These are phyloP conservation scores for Nitzschia putrida DNA, from an alignment of 108 stramenopile genomes.

Conservation along the genomic window DNA sequence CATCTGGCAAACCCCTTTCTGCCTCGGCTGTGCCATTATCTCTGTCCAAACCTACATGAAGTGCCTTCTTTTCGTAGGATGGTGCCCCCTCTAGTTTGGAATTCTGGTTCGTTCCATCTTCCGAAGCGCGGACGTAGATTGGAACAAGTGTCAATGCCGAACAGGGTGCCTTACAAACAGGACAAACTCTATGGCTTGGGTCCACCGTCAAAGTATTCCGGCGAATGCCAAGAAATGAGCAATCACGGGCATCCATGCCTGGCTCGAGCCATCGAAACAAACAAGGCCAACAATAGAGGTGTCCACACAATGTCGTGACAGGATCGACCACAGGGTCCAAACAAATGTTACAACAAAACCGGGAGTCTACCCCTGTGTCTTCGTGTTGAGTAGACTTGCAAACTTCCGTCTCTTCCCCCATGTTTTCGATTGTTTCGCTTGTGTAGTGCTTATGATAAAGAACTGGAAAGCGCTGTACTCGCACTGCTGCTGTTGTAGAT, in stretches of 20 bases:
- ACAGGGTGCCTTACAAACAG: conserved; percentile 80
- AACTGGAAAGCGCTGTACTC: too few species aligned
- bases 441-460: too few species aligned
- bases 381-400: background rate
- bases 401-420: too few species aligned
- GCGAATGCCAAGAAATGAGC: conserved; percentile 33
- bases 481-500: too few species aligned
- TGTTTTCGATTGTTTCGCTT: too few species aligned
- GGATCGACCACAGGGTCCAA: conserved; percentile 79
- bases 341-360: conserved; percentile 88
- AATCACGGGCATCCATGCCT: conserved; percentile 58
- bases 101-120: conserved; percentile 10
- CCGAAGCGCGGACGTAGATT: conserved; percentile 65
- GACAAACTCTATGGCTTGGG: conserved; percentile 62
- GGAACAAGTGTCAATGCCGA: conserved; percentile 73
- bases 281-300: conserved; percentile 92
- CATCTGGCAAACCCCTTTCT: background rate
- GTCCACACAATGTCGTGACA: conserved; percentile 87
- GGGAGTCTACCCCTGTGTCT: conserved; percentile 32
- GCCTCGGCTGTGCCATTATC: too few species aligned
- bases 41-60: too few species aligned
- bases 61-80: too few species aligned
- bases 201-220: conserved; percentile 14
- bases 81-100: too few species aligned
- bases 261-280: conserved; percentile 77